Evolutionary conservation across 2,329 filamentous ascomycete species (phyloP), one percentile per base, ranked within the genome.

Genomic region (Fusarium sp.): DNA sequence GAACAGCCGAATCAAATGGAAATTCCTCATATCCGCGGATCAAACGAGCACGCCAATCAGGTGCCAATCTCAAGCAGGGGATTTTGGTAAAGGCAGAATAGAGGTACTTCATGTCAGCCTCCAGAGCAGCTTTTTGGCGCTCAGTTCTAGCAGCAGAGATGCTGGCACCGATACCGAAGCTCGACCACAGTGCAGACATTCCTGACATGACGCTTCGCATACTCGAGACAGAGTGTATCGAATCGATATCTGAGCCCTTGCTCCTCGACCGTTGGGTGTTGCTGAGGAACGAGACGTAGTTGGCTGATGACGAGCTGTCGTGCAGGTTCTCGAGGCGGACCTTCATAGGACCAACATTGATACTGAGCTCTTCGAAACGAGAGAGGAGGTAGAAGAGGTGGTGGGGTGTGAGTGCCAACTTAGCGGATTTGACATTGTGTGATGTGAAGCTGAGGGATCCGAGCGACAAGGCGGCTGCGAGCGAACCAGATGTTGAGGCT

Each of bases 81-180:
- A 99, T 97, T 83, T 98, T 99, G 77, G 96, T 99, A 79, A 98
- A 99, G 61, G 96, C 94, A 44, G 96, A 98, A 83, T 98, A 99
- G 34, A 99, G 86, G 79, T 99, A 98, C 80, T 95, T 98, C 73
- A 98, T 84, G 79, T 99, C 96, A 61, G 92, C 89, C 78, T 96
- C 90, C 59, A 96, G 82, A 46, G 93, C 92, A 62, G 91, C 91
- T 81, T 97, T 97, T 79, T 96, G 94, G 78, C 94, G 94, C 81
- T 98, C 96, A 38, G 90, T 93, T 78, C 95, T 93, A 71, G 94
- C 91, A 52, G 89, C 89, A 44, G 92, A 91, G 75, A 93, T 93
- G 80, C 91, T 92, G 46, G 92, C 91, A 65, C 90, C 90, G 29
- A 98, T 88, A 25, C 95, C 92, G 72, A 98, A 90, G 76, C 91